phyloP scores from a whole-genome alignment of 129 eudicot genomes.

The Tagetes patula region DNA sequence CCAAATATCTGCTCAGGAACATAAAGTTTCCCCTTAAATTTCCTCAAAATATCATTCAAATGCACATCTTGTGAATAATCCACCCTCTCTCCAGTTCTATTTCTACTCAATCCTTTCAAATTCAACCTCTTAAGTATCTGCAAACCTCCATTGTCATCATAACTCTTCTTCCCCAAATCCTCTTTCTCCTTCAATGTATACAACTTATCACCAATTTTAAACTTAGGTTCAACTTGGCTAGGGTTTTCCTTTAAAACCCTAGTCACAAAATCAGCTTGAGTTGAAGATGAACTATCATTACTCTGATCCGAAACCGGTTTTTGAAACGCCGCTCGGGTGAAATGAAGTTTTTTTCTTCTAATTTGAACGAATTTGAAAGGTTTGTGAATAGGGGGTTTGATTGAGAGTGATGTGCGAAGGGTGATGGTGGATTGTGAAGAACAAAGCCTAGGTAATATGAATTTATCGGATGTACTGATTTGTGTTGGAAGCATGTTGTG shows the following conservation, averaged over 20 bases:
- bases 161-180: conserved; percentile 32
- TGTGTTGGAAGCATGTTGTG: conserved; percentile 29
- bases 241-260: conserved; percentile 85
- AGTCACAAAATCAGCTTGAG: conserved; percentile 71
- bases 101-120: conserved; percentile 33
- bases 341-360: conserved; percentile 25
- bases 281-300: conserved; percentile 18
- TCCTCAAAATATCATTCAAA: conserved; percentile 85
- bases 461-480: conserved; percentile 21
- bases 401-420: conserved; percentile 30
- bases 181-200: conserved; percentile 66
- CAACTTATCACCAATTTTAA: conserved; percentile 58
- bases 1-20: conserved; percentile 87
- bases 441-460: conserved; percentile 24
- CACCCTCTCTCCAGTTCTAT: conserved; percentile 34
- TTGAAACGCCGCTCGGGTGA: conserved; percentile 30
- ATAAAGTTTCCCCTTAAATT: conserved; percentile 82
- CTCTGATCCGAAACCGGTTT: conserved; percentile 34
- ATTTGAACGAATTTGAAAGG: conserved; percentile 5
- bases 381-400: conserved; percentile 28
- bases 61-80: conserved; percentile 43
- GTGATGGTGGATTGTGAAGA: conserved; percentile 26
- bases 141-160: conserved; percentile 31
- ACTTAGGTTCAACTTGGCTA: conserved; percentile 76
- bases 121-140: conserved; percentile 43